Evolutionary conservation across 805 yeast genomes (phyloP), one percentile per base, ranked within the genome.

Genomic region (Cyberlindnera americana): DNA sequence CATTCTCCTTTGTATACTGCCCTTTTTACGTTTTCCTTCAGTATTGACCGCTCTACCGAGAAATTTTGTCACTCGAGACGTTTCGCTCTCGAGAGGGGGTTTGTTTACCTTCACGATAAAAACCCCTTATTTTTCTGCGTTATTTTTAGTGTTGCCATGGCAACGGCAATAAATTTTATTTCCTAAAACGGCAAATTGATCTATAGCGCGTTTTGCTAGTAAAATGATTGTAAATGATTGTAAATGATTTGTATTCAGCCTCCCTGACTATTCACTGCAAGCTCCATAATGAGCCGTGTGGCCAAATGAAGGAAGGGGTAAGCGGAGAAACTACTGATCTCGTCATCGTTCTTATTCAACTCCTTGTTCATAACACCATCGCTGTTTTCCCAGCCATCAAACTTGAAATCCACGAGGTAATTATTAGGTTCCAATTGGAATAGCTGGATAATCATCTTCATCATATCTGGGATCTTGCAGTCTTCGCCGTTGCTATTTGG

Each of bases 371-470:
- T 42, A 10, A 59, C 67, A 16, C 62, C 66, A 34, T 58, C 64
- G 19, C 64, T 63, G 35, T 65, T 71, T 57, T 90, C 97, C 95
- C 89, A 48, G 75, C 77, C 38, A 83, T 83, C 43, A 84, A 67
- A 18, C 75, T 70, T 42, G 70, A 93, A 93, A 62, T 93, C 99
- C 9, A 93, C 98, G 37, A 93, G 70, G 57, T 93, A 93, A 59
- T 91, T 91, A 62, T 93, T 91, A 32, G 95, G 96, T 59, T 93
- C 99, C 47, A 93, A 71, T 60, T 91, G 97, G 65, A 91, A 93
- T 43, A 93, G 72, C 61, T 93, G 99, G 43, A 93, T 93, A 54
- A 90, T 93, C 96, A 93, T 91, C 66, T 85, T 91, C 91, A 91
- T 85, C 67, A 83, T 67, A 60, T 88, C 95, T 7, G 89, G 85